Base-by-base conservation (phyloP, 495 filamentous ascomycete genomes). In the Rhizodiscina lignyota region DNA sequence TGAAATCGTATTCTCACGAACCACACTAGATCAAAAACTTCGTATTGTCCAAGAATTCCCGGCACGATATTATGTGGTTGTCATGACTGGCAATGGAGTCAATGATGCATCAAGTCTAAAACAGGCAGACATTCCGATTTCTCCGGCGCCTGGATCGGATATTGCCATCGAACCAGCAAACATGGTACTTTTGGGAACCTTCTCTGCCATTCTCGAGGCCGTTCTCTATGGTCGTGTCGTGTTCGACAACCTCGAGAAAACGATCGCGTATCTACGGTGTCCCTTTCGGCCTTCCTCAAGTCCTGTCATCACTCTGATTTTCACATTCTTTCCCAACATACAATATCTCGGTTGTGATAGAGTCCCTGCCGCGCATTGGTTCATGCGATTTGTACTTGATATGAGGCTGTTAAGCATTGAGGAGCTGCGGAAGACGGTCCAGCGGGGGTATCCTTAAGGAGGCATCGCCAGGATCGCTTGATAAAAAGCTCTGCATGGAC, bases 1-100 rank as follows among this genome's bases (percentile, higher is more conserved):
- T 23, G 62, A 66, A 34, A 57, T 64, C 16, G 61, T 49, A 12
- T 47, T 49, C 32, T 43, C 40, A 5, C 44, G 46, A 12, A 48
- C 45, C 16, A 43, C 32, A 5, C 46, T 44, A 18, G 46, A 49
- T 34, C 43, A 49, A 19, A 49, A 49, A 20, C 33, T 49, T 8
- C 30, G 27, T 18, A 49, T 49, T 26, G 37, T 49, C 22, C 42
- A 48, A 12, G 42, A 48, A 18, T 37, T 50, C 5, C 31, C 43
- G 26, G 34, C 32, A n/a, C 42, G 42, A 4, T 36, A 30, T 15
- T 30, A 40, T 15, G 32, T 27, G 15, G 39, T 42, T 12, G 42
- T 21, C 16, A 30, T 41, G 21, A 45, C 43, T 1, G 45, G 45
- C 30, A 43, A 48, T 28, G 47, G 47, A 21, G 44, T 50, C 6